Evolutionary conservation across 768 basidiomycete genomes (phyloP), one percentile per base, ranked within the genome.

Genomic region (Lactarius hatsudake): DNA sequence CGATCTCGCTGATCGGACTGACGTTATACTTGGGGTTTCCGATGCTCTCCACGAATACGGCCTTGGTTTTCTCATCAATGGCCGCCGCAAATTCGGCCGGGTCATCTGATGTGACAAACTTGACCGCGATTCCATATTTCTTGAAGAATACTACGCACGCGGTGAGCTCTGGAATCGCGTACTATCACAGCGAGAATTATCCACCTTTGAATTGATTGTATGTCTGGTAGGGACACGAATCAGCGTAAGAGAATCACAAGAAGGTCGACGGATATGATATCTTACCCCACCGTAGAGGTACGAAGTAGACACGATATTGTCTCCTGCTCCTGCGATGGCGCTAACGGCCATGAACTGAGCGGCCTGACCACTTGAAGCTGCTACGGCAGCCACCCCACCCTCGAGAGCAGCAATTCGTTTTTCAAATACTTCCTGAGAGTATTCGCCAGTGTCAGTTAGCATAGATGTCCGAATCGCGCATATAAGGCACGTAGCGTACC

Each of bases 31-130:
- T 87, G 0, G 91, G 90, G 74, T 93, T 93, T n/a, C 87, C 87
- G 53, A 94, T 90, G 63, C 80, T 86, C 78, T 93, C 91, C 12
- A 92, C 81, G 74, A 82, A 91, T 59, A 92, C 82, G 0, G 86
- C 90, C 72, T 89, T 92, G 12, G 92, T 94, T 45, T 87, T 86
- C 13, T 86, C 85, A 70, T 93, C 90, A 71, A 94, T 92, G 6
- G 84, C 88, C 4, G 82, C 83, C 0, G 78, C 84, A 72, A 90
- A 90, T 0, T 79, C 85, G 48, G 80, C 83, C 0, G 90, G 85
- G 43, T 82, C 79, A 36, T 80, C 78, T 15, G 82, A 82, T 0
- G 80, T 75, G 63, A 93, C 86, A 73, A 87, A 93, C 74, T 86
- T 86, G 36, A 84, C 81, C 18, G 76, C 78, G 66, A 92, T 90